Evolutionary conservation across 331 rosid species (phyloP).

Genomic region (Quercus lobata): DNA sequence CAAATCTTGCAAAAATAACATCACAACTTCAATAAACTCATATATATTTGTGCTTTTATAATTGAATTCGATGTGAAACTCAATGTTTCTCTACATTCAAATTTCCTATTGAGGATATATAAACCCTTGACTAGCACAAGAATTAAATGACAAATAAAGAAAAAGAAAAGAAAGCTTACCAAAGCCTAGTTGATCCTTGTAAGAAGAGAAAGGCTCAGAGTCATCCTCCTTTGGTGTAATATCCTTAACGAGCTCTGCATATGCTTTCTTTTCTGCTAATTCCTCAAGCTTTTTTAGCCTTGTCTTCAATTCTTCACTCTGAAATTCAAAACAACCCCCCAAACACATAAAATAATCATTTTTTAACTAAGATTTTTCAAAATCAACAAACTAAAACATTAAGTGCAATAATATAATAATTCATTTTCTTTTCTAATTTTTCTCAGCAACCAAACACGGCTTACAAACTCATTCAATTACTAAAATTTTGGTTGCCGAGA

Average conservation of each 20-base stretch:
- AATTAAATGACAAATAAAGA: neutral
- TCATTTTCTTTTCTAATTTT: too few species aligned
- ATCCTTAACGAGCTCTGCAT: slow-evolving; percentile 85
- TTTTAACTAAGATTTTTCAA: too few species aligned
- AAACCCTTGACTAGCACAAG: neutral
- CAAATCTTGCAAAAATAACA: neutral
- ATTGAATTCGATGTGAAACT: neutral
- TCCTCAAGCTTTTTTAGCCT: slow-evolving; percentile 68
- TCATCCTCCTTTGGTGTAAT: slow-evolving; percentile 45
- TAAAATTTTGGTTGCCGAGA: too few species aligned
- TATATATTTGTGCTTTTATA: neutral
- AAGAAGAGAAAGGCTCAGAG: slow-evolving; percentile 82
- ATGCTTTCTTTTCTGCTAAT: slow-evolving; percentile 75
- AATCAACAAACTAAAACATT: too few species aligned
- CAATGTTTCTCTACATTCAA: neutral
- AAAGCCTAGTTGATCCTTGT: slow-evolving; percentile 87
- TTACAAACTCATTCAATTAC: too few species aligned
- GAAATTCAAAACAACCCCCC: neutral
- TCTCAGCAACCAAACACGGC: too few species aligned
- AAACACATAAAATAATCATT: neutral
- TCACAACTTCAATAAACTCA: neutral
- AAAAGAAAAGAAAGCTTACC: slow-evolving; percentile 32
- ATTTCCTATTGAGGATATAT: neutral
- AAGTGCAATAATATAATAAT: too few species aligned
- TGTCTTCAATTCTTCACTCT: slow-evolving; percentile 86